phyloP scores from a whole-genome alignment of 345 rosid genomes.

The Salix viminalis region DNA sequence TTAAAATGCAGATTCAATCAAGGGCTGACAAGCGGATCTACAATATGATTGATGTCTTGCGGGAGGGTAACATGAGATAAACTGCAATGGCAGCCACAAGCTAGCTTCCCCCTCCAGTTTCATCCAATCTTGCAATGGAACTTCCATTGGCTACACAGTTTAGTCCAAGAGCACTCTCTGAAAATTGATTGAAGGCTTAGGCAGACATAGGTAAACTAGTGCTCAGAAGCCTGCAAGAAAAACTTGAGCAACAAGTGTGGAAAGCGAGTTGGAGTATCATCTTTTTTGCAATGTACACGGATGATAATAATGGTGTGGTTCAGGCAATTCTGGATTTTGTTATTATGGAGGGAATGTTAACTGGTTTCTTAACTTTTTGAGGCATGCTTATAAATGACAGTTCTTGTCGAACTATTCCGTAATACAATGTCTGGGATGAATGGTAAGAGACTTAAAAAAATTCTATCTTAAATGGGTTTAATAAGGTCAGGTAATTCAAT shows the following conservation, averaged over 20 bases:
- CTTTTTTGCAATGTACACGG: neutral
- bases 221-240: neutral
- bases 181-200: no score
- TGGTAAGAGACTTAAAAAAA: no score
- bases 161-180: no score
- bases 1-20: conserved; percentile 44
- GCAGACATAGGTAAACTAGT: no score
- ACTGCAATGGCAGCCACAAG: neutral
- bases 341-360: neutral
- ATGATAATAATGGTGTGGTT: neutral
- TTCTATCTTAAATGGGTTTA: no score
- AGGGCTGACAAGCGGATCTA: conserved; percentile 72
- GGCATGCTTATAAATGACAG: no score
- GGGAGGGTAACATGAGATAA: conserved; percentile 74
- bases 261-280: neutral
- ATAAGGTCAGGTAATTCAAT: no score
- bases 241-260: neutral
- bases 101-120: neutral
- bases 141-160: neutral
- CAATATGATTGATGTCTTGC: conserved; percentile 77
- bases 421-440: no score
- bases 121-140: neutral
- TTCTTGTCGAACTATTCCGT: no score
- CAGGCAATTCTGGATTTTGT: neutral
- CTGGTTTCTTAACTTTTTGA: neutral